These are phyloP conservation scores for Neocatenulostroma microsporum DNA, from an alignment of 2,329 filamentous ascomycete species.

Conservation along the genomic window DNA sequence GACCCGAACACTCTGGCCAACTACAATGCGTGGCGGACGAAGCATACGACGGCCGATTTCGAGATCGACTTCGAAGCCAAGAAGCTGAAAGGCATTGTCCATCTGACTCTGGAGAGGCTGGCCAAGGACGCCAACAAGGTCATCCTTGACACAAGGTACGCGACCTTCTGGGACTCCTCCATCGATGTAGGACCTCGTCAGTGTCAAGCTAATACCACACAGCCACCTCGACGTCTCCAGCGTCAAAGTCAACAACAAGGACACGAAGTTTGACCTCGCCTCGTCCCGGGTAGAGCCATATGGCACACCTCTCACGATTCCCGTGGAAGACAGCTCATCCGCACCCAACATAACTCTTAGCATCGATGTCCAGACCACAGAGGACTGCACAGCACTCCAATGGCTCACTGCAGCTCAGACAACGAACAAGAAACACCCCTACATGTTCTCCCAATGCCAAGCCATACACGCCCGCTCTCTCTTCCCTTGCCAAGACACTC, in stretches of 20 bases:
- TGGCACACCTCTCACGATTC: constrained; percentile 61
- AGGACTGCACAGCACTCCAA: constrained; percentile 83
- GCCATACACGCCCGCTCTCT: constrained; percentile 90
- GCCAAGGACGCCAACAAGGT: constrained; percentile 66
- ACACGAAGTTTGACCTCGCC: constrained; percentile 62
- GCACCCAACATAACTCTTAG: constrained; percentile 24
- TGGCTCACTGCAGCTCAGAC: constrained; percentile 94
- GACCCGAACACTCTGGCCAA: constrained; percentile 91
- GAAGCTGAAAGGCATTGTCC: constrained; percentile 67
- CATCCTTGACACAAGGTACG: constrained; percentile 68
- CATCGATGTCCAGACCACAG: constrained; percentile 62
- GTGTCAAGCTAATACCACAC: constrained; percentile 8
- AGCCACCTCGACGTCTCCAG: constrained; percentile 64
- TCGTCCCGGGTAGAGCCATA: constrained; percentile 62
- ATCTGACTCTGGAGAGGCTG: constrained; percentile 67
- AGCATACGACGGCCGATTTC: constrained; percentile 74
- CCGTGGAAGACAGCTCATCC: constrained; percentile 35
- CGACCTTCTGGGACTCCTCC: background rate
- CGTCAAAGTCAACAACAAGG: constrained; percentile 60
- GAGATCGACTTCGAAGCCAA: constrained; percentile 77
- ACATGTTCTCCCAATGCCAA: constrained; percentile 98
- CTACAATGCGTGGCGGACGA: constrained; percentile 79
- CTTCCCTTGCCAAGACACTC: constrained; percentile 95
- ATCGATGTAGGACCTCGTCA: too few species aligned
- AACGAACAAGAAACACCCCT: constrained; percentile 89